Evolutionary conservation across 768 basidiomycete genomes (phyloP).

Genomic region (Stropharia rugosoannulata): DNA sequence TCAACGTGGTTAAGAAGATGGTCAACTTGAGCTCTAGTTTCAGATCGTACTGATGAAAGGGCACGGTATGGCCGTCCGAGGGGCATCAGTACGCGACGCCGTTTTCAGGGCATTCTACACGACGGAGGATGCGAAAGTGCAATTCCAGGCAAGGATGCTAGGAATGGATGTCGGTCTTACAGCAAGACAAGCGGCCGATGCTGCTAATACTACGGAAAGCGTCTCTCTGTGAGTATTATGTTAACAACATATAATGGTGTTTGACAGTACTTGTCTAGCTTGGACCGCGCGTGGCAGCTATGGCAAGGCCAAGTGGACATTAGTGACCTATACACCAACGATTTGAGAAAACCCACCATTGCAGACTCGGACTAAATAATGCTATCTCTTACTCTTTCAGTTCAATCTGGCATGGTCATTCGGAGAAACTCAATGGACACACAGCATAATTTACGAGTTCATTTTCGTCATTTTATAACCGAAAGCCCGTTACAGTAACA

Average conservation of each 20-base stretch:
- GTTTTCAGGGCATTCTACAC: conserved; percentile 19
- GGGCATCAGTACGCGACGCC: conserved; percentile 18
- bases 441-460: no score
- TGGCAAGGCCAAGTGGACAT: conserved; percentile 16
- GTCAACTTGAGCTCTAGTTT: conserved; percentile 3
- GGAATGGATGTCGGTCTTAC: conserved; percentile 14
- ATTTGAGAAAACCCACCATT: conserved; percentile 14
- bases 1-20: background rate
- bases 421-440: background rate
- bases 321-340: conserved; percentile 13
- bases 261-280: background rate
- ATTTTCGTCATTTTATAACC: no score
- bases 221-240: conserved; percentile 11
- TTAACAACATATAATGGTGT: background rate
- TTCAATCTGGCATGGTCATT: background rate
- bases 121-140: conserved; percentile 17
- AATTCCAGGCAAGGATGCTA: conserved; percentile 16
- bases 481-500: no score
- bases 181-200: conserved; percentile 17
- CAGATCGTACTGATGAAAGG: conserved; percentile 12
- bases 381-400: background rate
- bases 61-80: conserved; percentile 19
- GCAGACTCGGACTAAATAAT: background rate
- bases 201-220: conserved; percentile 17
- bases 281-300: conserved; percentile 17